These are phyloP conservation scores for Boletus subcaerulescens DNA, from an alignment of 768 basidiomycete species.

Conservation along the genomic window DNA sequence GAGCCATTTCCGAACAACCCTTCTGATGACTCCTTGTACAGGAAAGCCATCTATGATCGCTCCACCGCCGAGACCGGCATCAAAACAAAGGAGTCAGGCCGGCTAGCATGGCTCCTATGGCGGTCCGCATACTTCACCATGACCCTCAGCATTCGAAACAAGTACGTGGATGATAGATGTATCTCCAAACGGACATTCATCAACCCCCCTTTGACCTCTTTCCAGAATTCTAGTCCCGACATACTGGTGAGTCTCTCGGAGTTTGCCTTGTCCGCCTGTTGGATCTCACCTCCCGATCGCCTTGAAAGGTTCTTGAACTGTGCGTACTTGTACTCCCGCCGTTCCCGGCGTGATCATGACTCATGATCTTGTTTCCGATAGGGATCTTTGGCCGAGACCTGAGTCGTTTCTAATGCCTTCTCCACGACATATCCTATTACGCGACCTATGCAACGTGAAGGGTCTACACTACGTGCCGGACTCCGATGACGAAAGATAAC, in stretches of 20 bases:
- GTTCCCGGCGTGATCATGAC: slow-evolving; percentile 8
- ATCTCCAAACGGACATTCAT: slow-evolving; percentile 10
- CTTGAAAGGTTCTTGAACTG: slow-evolving; percentile 64
- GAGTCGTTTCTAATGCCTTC: slow-evolving; percentile 52
- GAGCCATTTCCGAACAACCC: slow-evolving; percentile 2
- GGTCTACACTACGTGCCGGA: not conserved
- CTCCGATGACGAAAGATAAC: not conserved
- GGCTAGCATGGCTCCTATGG: slow-evolving; percentile 78
- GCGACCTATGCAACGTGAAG: not conserved
- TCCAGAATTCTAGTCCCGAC: slow-evolving; percentile 59
- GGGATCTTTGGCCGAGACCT: slow-evolving; percentile 78
- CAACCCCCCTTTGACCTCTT: slow-evolving; percentile 3
- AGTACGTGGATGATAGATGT: slow-evolving; percentile 38
- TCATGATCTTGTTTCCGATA: slow-evolving; percentile 24
- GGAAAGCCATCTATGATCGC: slow-evolving; percentile 79
- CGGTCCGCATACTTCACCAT: slow-evolving; percentile 78
- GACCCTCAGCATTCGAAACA: slow-evolving; percentile 71
- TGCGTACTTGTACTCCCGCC: slow-evolving; percentile 28
- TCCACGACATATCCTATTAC: not conserved
- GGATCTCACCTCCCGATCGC: slow-evolving; percentile 12
- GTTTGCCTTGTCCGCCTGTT: slow-evolving; percentile 4
- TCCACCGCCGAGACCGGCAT: slow-evolving; percentile 47
- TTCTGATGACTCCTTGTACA: slow-evolving; percentile 21
- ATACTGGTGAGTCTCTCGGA: slow-evolving; percentile 50
- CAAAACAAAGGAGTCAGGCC: slow-evolving; percentile 59